Evolutionary conservation across 352 stramenopile genomes (phyloP), one percentile per base, ranked within the genome.

Genomic region (Pythium rhizo-oryzae): DNA sequence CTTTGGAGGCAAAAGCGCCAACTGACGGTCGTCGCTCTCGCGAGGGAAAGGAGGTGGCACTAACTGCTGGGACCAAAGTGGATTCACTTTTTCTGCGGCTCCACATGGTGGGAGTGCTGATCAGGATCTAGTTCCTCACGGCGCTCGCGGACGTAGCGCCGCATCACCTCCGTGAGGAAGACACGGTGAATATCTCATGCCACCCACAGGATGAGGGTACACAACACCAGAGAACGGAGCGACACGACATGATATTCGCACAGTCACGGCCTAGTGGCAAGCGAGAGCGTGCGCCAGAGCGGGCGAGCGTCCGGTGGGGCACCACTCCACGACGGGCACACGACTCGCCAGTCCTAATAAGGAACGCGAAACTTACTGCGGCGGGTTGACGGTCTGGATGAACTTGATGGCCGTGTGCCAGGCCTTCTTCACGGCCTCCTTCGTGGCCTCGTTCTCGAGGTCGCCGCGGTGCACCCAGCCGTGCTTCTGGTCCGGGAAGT

Each of bases 391-490:
- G 25, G 60, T 76, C 70, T 81, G 69, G 41, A 82, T 77, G 59
- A 85, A 84, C 58, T 77, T 71, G 70, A 68, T 74, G n/a, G 77
- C 79, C 24, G 66, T 51, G 54, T 81, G 62, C 72, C 83, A 89
- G 8, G 78, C 79, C 70, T 83, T 85, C 52, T 74, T 77, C 16
- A 87, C 76, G 7, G 67, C 72, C 44, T 69, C 69, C 71, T 92
- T 91, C 25, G 79, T 91, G 21, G 78, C 80, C 7, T 78, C 69
- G 70, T 94, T 80, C 62, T 77, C 57, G 54, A 93, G 76, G 78
- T 96, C 88, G 58, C 86, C 85, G 64, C 88, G 88, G 73, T 93
- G 81, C 63, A 94, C 85, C 86, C 86, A 96, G 43, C 88, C 88
- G 74, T 96, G 88, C 21, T 87, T 82, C 78, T 88, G 70, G 62